Base-by-base conservation (phyloP, 441 rosid genomes). In the Populus hybrid region DNA sequence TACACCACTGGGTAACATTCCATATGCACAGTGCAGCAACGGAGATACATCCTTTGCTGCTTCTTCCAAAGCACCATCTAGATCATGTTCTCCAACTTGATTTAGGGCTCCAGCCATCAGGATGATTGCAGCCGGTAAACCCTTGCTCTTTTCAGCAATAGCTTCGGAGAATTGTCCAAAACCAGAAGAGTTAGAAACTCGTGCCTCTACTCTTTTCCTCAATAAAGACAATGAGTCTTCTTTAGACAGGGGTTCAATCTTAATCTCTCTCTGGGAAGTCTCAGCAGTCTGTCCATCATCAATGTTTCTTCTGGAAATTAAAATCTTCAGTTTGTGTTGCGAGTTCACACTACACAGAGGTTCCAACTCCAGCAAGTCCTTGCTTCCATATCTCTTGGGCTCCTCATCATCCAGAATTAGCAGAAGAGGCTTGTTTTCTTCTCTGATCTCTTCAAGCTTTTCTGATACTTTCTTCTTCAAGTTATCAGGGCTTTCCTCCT, bases 401-500 rank as follows among this genome's bases (percentile, higher is more conserved):
- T 71, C 78, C 73, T 67, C 71, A 82, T 77, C 87, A 71, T 88
- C 91, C 77, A 89, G 59, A 81, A 89, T 79, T 79, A 81, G 66
- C 10, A 89, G 72, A 79, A 84, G 80, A 74, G 53, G 81, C 26
- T 28, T 75, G 20, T 20, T n/a, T 71, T 72, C 30, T 24, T 40
- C 74, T 36, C 7, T 30, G 46, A 85, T 72, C 69, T 65, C 57
- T 70, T 40, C 70, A 61, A 77, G 64, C 75, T 71, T 24, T 20
- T 70, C 2, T 11, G 10, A 5, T 68, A 80, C 65, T n/a, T 34
- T 67, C n/a, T 57, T 24, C 78, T 80, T 79, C 78, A 78, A 4
- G 1, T 77, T 77, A 8, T 68, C 75, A 1, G 6, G 14, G 16
- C 66, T 66, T 28, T 42, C 67, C 74, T 64, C 71, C 16, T 21